These are phyloP conservation scores for Lachnellula cervina DNA, from an alignment of 2,329 filamentous ascomycete species.

Conservation along the genomic window DNA sequence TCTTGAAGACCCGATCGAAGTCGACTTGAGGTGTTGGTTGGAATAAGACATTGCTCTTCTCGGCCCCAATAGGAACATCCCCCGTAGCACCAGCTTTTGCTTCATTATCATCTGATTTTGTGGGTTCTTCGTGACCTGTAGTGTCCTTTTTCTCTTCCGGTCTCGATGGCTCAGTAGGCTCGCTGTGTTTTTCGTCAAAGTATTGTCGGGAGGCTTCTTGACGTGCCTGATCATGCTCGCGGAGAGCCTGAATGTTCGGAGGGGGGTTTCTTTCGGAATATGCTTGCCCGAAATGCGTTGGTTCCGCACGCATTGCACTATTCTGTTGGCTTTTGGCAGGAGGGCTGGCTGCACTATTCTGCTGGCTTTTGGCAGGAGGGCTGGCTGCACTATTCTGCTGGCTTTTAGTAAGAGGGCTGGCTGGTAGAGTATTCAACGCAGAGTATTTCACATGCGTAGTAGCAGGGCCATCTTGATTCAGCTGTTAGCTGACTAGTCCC, in stretches of 20 bases:
- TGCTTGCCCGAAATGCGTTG: slow-evolving; percentile 15
- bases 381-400: too few relatives aligned
- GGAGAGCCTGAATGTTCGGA: slow-evolving; percentile 21
- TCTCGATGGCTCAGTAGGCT: not conserved
- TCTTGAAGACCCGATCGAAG: slow-evolving; percentile 14
- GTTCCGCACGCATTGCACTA: slow-evolving; percentile 4
- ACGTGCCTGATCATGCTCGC: slow-evolving; percentile 7
- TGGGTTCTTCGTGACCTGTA: slow-evolving; percentile 1
- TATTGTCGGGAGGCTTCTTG: slow-evolving; percentile 15
- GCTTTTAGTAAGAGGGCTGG: too few relatives aligned
- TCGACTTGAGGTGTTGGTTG: slow-evolving; percentile 16
- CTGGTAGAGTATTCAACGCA: too few relatives aligned
- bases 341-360: too few relatives aligned
- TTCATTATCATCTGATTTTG: not conserved
- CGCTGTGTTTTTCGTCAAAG: slow-evolving; percentile 10
- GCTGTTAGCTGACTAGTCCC: not conserved
- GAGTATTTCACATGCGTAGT: too few relatives aligned
- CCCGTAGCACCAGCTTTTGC: slow-evolving; percentile 16
- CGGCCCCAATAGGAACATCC: slow-evolving; percentile 19
- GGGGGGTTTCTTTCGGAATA: slow-evolving; percentile 23
- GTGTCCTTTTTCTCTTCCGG: slow-evolving; percentile 2
- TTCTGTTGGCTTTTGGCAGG: not conserved
- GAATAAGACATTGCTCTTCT: slow-evolving; percentile 22
- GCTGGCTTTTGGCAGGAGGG: too few relatives aligned
- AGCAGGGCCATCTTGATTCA: too few relatives aligned